phyloP scores from a whole-genome alignment of 1,284 basidiomycete genomes.

The Ceratobasidium sp. region DNA sequence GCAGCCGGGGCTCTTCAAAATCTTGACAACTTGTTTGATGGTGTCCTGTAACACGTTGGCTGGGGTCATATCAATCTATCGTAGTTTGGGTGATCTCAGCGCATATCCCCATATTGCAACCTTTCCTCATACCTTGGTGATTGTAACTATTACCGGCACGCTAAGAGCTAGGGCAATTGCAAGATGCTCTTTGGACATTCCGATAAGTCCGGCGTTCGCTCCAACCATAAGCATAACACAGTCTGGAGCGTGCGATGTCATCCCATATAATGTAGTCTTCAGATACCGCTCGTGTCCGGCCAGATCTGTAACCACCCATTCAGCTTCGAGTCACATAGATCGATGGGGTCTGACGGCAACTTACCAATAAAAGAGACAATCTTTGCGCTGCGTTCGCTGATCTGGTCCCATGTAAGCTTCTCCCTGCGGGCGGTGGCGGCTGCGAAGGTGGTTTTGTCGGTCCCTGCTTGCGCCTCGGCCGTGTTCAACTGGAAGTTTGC shows the following conservation, averaged over 20 bases:
- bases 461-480: constrained; percentile 44
- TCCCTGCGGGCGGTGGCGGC: constrained; percentile 68
- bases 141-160: constrained; percentile 92
- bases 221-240: constrained; percentile 97
- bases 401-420: constrained; percentile 95
- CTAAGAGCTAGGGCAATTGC: constrained; percentile 94
- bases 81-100: background rate
- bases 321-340: constrained; percentile 14
- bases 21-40: constrained; percentile 91
- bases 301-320: constrained; percentile 65
- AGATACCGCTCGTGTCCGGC: constrained; percentile 91
- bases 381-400: constrained; percentile 90
- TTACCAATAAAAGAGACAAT: constrained; percentile 93
- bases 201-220: constrained; percentile 93
- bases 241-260: constrained; percentile 94
- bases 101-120: background rate
- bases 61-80: constrained; percentile 96
- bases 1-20: constrained; percentile 93
- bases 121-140: constrained; percentile 79
- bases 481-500: constrained; percentile 58
- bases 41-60: constrained; percentile 90
- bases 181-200: constrained; percentile 98
- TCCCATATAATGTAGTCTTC: constrained; percentile 94
- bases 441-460: constrained; percentile 45
- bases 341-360: constrained; percentile 41